A percentile compares a stretch with the other conserved stretches of the same genome.
These are phyloP conservation scores for Ogataea allantospora DNA, from an alignment of 805 yeast species.

Conservation along the genomic window DNA sequence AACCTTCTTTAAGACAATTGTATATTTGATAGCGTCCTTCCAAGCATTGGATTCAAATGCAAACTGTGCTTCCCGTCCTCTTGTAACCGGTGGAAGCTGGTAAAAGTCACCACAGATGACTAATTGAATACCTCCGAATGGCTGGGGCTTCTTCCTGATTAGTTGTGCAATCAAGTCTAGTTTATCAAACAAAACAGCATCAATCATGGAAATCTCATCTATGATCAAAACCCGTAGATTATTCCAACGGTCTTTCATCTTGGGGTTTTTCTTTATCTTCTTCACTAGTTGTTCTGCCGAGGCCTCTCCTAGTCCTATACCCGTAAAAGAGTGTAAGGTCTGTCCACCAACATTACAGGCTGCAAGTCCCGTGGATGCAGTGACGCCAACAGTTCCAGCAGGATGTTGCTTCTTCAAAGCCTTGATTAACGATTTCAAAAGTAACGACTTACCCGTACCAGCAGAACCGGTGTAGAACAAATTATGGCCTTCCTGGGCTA, in stretches of 20 bases:
- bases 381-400: conserved; percentile 59
- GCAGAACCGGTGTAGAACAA: conserved; percentile 96
- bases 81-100: conserved; percentile 74
- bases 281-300: conserved; percentile 43
- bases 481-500: conserved; percentile 61
- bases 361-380: conserved; percentile 84
- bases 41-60: conserved; percentile 68
- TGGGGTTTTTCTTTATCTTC: conserved; percentile 53
- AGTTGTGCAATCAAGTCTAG: conserved; percentile 57
- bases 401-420: conserved; percentile 46
- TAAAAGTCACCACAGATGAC: conserved; percentile 79
- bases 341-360: conserved; percentile 81
- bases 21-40: conserved; percentile 53
- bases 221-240: conserved; percentile 57
- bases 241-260: conserved; percentile 54
- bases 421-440: conserved; percentile 64
- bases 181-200: conserved; percentile 64
- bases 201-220: conserved; percentile 82
- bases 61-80: conserved; percentile 39
- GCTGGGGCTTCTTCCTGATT: conserved; percentile 42
- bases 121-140: conserved; percentile 81
- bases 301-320: conserved; percentile 71
- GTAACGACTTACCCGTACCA: conserved; percentile 95
- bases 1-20: conserved; percentile 60
- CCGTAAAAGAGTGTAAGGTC: conserved; percentile 74